Evolutionary conservation across 164 flowering plant species (phyloP), one percentile per base, ranked within the genome.

Genomic region (Piper betle): DNA sequence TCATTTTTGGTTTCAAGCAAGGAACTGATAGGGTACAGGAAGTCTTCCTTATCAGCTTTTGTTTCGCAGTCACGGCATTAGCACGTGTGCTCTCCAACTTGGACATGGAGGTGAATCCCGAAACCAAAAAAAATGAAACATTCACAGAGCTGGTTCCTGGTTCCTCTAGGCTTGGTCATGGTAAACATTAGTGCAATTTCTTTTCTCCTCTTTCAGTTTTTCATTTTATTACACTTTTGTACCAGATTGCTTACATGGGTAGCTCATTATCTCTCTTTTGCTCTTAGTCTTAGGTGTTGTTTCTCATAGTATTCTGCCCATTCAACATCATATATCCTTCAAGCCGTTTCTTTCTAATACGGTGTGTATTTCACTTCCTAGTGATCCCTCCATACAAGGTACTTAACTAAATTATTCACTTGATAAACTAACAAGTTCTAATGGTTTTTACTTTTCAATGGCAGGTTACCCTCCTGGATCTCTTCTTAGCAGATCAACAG

Each of bases 311-410:
- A 39, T 11, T 86, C 41, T 79, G 76, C 63, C 92, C 92, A 4
- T 79, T 86, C 68, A 79, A 86, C 73, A 74, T 86, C 60, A 62
- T 86, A 25, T 82, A 77, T 63, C 84, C 86, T 46, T 80, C 92
- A 40, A 86, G 80, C 56, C 85, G 92, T 12, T 75, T 68, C 75
- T 84, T 86, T 76, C 65, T 86, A 66, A 77, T 86, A 40, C 25
- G 25, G 16, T 71, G 80, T 63, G 13, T 73, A 37, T 75, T 62
- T 15, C 87, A 72, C 65, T 77, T 83, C 53, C 52, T 86, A 8
- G 77, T 74, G 57, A 87, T 88, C 64, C 88, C 92, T 62, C 72
- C 84, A 8, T 86, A 84, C 75, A 83, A 81, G 88, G 91, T 81
- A 75, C 41, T 3, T 43, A 43, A 43, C 12, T 6, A 43, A 43